Percentiles rank a stretch among this genome's conserved stretches.
Evolutionary conservation across 2,329 filamentous ascomycete genomes (phyloP).

Genomic region (Pseudogymnoascus sp.): DNA sequence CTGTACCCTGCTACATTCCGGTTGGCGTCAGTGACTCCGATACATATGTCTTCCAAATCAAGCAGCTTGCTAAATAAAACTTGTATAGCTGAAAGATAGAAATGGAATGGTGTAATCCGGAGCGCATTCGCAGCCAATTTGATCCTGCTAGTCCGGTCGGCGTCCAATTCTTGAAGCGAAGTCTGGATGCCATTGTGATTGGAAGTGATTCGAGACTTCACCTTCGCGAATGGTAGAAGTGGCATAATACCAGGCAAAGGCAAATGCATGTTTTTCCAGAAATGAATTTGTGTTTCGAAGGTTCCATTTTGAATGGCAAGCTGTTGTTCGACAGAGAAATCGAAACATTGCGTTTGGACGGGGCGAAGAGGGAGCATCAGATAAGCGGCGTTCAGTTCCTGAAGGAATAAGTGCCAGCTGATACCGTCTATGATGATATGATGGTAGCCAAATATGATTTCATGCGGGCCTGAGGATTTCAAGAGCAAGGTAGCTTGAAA

Average conservation of each 20-base stretch:
- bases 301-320: neutral
- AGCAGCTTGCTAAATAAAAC: slow-evolving; percentile 30
- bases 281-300: neutral
- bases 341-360: neutral
- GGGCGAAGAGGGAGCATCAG: neutral
- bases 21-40: slow-evolving; percentile 41
- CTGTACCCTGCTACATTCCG: slow-evolving; percentile 27
- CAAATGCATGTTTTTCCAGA: neutral
- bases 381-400: slow-evolving; percentile 20
- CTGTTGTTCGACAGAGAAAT: neutral
- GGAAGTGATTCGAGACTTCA: neutral
- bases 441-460: slow-evolving; percentile 17
- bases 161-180: too few relatives aligned
- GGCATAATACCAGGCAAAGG: neutral
- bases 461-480: too few relatives aligned
- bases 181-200: too few relatives aligned
- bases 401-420: slow-evolving; percentile 20
- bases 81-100: slow-evolving; percentile 37
- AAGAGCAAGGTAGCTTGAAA: neutral
- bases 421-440: slow-evolving; percentile 24
- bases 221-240: neutral
- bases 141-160: slow-evolving; percentile 15
- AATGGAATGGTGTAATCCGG: slow-evolving; percentile 36
- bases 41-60: slow-evolving; percentile 33
- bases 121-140: slow-evolving; percentile 20